Conservation (phyloP, 148 eudicot genomes). For the Arbutus unedo region DNA sequence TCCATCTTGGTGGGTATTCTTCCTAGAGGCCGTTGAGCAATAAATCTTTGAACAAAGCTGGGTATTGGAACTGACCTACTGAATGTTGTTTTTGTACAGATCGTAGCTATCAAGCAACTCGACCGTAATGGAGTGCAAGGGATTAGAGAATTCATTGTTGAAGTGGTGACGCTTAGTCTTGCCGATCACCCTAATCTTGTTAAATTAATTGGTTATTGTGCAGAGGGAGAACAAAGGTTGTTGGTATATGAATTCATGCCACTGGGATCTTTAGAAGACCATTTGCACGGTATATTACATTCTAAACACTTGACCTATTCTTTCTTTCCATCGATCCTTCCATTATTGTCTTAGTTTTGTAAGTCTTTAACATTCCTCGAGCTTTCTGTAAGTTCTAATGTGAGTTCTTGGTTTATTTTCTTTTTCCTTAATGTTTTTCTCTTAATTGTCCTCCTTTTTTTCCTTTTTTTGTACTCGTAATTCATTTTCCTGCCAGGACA, state of each 20-base stretch:
- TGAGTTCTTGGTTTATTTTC: not conserved
- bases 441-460: not conserved
- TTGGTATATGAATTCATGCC: constrained; percentile 90
- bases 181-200: constrained; percentile 85
- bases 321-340: not conserved
- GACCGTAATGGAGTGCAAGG: constrained; percentile 75
- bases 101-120: constrained; percentile 81
- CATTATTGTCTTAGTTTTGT: not conserved
- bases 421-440: not conserved
- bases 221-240: constrained; percentile 77
- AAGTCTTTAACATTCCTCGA: not conserved
- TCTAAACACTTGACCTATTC: not conserved
- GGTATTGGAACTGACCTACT: not conserved
- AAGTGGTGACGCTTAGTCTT: constrained; percentile 62
- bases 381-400: not conserved
- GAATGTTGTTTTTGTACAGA: constrained; percentile 18
- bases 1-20: constrained; percentile 2
- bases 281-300: constrained; percentile 59
- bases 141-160: constrained; percentile 73
- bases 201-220: constrained; percentile 79
- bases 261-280: constrained; percentile 73
- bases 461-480: not conserved
- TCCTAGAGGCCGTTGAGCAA: not conserved
- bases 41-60: not conserved
- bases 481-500: constrained; percentile 26